These are phyloP conservation scores for Penicillium pancosmium DNA, from an alignment of 495 filamentous ascomycete species.

Conservation along the genomic window DNA sequence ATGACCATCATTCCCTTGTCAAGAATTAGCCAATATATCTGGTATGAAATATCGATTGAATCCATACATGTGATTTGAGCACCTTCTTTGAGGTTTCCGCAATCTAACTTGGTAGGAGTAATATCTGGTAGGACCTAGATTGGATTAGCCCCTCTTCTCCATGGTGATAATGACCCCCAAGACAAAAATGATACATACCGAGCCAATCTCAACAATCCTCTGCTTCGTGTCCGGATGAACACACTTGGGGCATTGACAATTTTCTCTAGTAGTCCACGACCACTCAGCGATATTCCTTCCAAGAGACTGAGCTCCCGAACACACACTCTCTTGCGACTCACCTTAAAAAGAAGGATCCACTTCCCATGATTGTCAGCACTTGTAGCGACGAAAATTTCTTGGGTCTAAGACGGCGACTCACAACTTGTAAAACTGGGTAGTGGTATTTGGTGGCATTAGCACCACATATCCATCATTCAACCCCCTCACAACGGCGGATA, in stretches of 20 bases:
- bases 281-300: background rate
- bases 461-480: background rate
- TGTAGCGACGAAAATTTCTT: background rate
- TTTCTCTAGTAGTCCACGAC: slow-evolving; percentile 58
- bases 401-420: background rate
- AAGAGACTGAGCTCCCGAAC: background rate
- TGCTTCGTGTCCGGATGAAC: slow-evolving; percentile 79
- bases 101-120: slow-evolving; percentile 30
- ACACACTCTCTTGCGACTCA: slow-evolving; percentile 10
- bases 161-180: background rate
- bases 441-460: background rate
- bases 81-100: background rate
- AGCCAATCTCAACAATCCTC: slow-evolving; percentile 70
- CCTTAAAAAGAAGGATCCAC: slow-evolving; percentile 28
- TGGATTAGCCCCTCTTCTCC: background rate
- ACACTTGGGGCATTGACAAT: slow-evolving; percentile 76
- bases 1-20: slow-evolving; percentile 52
- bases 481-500: background rate
- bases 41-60: background rate
- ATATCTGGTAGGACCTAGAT: slow-evolving; percentile 57
- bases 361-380: background rate
- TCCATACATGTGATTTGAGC: slow-evolving; percentile 35
- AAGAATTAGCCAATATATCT: background rate
- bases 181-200: slow-evolving; percentile 44
- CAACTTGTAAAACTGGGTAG: background rate